Evolutionary conservation across 1,284 basidiomycete species (phyloP).

Genomic region (Dichomitus squalens): DNA sequence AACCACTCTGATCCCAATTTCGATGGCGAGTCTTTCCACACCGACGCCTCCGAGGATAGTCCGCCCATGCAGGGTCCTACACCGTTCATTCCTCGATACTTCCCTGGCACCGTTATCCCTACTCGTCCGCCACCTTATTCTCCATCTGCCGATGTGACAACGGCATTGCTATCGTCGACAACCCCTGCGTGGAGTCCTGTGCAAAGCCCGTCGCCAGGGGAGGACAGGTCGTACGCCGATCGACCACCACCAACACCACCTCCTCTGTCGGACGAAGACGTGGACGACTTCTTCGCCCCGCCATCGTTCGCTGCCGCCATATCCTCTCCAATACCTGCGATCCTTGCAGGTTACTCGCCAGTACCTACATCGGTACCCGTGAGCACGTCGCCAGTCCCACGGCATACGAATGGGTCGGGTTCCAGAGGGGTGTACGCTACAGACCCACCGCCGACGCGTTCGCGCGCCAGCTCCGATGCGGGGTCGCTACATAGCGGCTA

Average conservation of each 20-base stretch:
- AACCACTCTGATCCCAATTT: conserved; percentile 21
- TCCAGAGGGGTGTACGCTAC: conserved; percentile 24
- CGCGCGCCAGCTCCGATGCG: conserved; percentile 21
- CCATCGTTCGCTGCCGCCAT: conserved; percentile 31
- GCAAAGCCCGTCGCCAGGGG: conserved; percentile 20
- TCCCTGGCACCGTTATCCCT: conserved; percentile 49
- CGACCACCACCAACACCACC: conserved; percentile 32
- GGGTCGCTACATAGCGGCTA: conserved; percentile 17
- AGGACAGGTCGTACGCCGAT: conserved; percentile 31
- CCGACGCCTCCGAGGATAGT: conserved; percentile 43
- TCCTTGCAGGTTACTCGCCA: conserved; percentile 28
- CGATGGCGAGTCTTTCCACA: conserved; percentile 37
- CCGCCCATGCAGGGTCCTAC: conserved; percentile 46
- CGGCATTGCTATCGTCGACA: conserved; percentile 24
- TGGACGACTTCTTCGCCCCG: conserved; percentile 27
- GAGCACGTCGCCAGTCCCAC: conserved; percentile 21
- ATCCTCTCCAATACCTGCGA: conserved; percentile 32
- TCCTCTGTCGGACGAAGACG: conserved; percentile 22
- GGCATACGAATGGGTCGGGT: conserved; percentile 19
- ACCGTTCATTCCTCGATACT: conserved; percentile 55
- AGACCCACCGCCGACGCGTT: conserved; percentile 13
- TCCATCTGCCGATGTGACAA: conserved; percentile 23
- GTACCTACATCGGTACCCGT: conserved; percentile 19
- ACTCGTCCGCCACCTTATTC: conserved; percentile 41
- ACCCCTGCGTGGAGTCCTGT: conserved; percentile 23